Evolutionary conservation across 2,329 filamentous ascomycete genomes (phyloP), one percentile per base, ranked within the genome.

Genomic region (Penicillium sp.): DNA sequence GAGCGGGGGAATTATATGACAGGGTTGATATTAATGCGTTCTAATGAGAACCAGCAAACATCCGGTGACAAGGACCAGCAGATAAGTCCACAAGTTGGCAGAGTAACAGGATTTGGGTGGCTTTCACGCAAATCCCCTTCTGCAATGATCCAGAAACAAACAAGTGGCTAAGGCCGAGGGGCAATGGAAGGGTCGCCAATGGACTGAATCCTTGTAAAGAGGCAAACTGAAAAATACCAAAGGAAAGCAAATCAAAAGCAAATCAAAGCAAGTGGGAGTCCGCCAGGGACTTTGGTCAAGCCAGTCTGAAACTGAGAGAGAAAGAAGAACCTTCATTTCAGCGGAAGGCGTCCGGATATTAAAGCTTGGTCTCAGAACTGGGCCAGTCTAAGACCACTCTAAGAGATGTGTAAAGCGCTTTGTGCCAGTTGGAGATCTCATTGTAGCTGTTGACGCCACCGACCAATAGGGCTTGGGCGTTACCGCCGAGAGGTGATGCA

Each of bases 341-440:
- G 44, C 58, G 64, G 60, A 59, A 61, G 63, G 64, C 60, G 54
- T 49, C 42, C 54, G 49, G 58, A 66, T 67, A 66, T 67, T 67
- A 66, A 67, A 66, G 62, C 62, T 65, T 66, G 60, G 55, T 59
- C 39, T 42, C 33, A 51, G 23, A 43, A 17, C 25, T 41, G 23
- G 44, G 55, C 27, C 31, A 15, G 31, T 33, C 31, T 33, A 33
- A 19, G 31, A 33, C 31, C 31, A 15, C 45, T 39, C 33, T 45
- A 36, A 36, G 52, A 21, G 39, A 44, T 59, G 60, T 51, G 42
- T 48, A 53, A 42, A 43, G 38, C 8, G 59, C 54, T 51, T 55
- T 52, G 45, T 38, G 29, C 29, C n/a, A 60, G 55, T 53, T 60
- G 45, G 29, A 29, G 25, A 17, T 47, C 38, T 31, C 49, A 42